Base-by-base conservation (phyloP, 257 asterid species). In the Ilex asprella region DNA sequence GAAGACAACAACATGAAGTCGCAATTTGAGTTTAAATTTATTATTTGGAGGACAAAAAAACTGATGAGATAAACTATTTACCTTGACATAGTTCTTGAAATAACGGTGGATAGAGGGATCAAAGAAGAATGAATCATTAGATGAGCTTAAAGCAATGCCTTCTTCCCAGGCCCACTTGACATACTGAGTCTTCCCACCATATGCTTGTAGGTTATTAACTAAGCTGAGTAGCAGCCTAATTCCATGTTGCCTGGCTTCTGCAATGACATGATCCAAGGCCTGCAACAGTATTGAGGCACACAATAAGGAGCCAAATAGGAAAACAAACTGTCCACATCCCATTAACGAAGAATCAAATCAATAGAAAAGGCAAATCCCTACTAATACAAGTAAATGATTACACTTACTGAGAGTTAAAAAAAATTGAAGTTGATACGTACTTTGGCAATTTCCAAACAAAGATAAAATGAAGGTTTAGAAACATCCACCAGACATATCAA, bases 121-220 rank as follows among this genome's bases (percentile, higher is more conserved):
- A 46, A 87, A 93, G 81, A 89, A 93, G 85, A 93, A 93, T 6
- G 99, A 93, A 78, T 93, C 99, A 11, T 89, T 93, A 2, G 99
- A 93, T 66, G 99, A 79, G 76, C 97, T 93, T 67, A 93, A 67
- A 43, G 87, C 97, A 41, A 89, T 86, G 54, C 95, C 97, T 68
- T 93, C 99, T 63, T 93, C 96, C 99, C 97, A 93, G 2, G 99
- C 99, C 99, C 99, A 93, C 83, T 89, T 87, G 31, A 93, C 96
- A 72, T 89, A 93, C 61, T 87, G 99, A 31, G 94, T 85, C 70
- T 89, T 93, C 47, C 99, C 99, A 53, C 99, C 99, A 55, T 85
- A 93, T 8, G 97, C 96, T 85, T 89, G 93, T 80, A 93, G 79
- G 78, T 93, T 93, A 71, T 93, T 93, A 32, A 93, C 97, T 76